These are phyloP conservation scores for Mortierella sp. DNA, from an alignment of 371 early-diverging fungal species.

Conservation along the genomic window DNA sequence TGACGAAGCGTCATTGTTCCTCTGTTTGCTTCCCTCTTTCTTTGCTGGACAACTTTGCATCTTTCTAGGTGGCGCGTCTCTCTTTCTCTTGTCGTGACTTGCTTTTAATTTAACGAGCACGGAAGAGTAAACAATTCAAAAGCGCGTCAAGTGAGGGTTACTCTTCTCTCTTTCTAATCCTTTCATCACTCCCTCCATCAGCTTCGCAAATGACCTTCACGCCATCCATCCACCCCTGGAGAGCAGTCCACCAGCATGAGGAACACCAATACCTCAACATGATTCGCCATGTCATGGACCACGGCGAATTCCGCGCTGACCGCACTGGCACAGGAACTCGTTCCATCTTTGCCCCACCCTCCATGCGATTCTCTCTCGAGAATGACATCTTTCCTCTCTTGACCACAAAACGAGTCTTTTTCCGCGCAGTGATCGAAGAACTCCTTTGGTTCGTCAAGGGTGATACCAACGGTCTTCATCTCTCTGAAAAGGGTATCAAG, in stretches of 20 bases:
- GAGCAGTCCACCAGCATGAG: slow-evolving; percentile 66
- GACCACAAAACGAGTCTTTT: slow-evolving; percentile 97
- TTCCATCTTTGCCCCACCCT: slow-evolving; percentile 95
- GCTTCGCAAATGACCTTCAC: slow-evolving; percentile 37
- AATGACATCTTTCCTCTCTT: slow-evolving; percentile 92
- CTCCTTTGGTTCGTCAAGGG: slow-evolving; percentile 98
- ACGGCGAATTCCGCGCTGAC: slow-evolving; percentile 89
- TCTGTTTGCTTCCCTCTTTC: neutral
- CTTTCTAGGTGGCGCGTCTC: neutral
- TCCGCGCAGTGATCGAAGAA: slow-evolving; percentile 96
- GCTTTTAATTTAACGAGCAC: neutral
- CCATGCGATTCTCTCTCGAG: slow-evolving; percentile 90
- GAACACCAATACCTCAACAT: slow-evolving; percentile 96
- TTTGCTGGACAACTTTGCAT: too few relatives aligned
- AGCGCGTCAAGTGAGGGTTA: neutral
- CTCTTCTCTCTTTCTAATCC: neutral
- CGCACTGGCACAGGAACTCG: slow-evolving; percentile 98
- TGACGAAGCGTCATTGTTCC: neutral
- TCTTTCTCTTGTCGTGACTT: neutral
- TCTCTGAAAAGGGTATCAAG: slow-evolving; percentile 89
- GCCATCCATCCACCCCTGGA: slow-evolving; percentile 54
- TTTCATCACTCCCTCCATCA: neutral
- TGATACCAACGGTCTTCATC: slow-evolving; percentile 89
- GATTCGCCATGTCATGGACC: slow-evolving; percentile 83
- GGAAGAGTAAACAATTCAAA: neutral